Evolutionary conservation across 768 basidiomycete species (phyloP).

Genomic region (Candolleomyces eurysporus): DNA sequence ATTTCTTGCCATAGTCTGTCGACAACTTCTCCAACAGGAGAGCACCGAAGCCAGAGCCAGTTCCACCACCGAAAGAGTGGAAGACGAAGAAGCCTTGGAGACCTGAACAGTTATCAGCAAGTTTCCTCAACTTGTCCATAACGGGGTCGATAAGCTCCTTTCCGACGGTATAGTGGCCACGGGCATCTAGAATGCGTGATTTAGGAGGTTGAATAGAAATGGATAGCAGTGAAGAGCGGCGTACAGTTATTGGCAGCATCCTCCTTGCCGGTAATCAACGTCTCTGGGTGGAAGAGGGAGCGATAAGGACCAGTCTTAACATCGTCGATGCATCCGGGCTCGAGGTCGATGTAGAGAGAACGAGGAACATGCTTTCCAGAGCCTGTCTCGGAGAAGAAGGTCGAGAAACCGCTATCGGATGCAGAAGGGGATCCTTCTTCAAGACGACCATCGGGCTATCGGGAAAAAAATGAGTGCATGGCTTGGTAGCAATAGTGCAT

Average conservation of each 20-base stretch:
- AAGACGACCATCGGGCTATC: conserved; percentile 91
- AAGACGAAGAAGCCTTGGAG: conserved; percentile 99
- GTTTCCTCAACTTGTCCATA: conserved; percentile 94
- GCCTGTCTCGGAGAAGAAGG: conserved; percentile 98
- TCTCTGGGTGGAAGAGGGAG: conserved; percentile 98
- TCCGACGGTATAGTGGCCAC: conserved; percentile 98
- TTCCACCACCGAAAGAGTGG: conserved; percentile 99
- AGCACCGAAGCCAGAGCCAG: conserved; percentile 98
- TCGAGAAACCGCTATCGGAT: conserved; percentile 92
- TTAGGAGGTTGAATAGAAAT: not conserved
- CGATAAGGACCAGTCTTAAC: conserved; percentile 95
- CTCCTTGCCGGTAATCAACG: conserved; percentile 97
- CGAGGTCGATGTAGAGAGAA: conserved; percentile 95
- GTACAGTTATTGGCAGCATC: conserved; percentile 99
- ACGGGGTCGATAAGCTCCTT: conserved; percentile 97
- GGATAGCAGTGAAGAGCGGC: conserved; percentile 14
- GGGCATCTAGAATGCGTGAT: conserved; percentile 65
- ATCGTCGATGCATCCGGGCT: conserved; percentile 97
- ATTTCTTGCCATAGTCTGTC: conserved; percentile 98
- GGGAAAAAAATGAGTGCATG: conserved; percentile 17
- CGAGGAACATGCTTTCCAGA: conserved; percentile 97
- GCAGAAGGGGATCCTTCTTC: conserved; percentile 71
- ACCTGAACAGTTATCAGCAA: conserved; percentile 97
- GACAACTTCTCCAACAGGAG: conserved; percentile 96
- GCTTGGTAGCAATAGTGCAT: conserved; percentile 7